These are phyloP conservation scores for Pythium coloratum DNA, from an alignment of 352 stramenopile genomes.

Conservation along the genomic window DNA sequence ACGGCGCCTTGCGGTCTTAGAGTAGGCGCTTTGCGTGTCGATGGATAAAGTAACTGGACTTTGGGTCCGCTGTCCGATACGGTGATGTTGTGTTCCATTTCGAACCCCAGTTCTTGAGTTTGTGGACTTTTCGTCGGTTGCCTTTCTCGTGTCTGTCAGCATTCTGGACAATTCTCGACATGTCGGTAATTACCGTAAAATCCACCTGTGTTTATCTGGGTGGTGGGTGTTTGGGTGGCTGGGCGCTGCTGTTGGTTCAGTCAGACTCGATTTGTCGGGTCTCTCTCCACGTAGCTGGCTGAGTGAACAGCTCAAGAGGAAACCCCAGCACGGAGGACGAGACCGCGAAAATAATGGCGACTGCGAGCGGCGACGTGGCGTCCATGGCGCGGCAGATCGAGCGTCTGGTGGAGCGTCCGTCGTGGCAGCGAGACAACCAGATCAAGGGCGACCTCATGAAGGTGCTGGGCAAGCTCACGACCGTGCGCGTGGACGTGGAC, in stretches of 20 bases:
- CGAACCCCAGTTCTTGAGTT: no score
- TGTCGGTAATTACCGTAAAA: neutral
- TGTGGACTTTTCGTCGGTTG: neutral
- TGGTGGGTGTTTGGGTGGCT: conserved; percentile 1
- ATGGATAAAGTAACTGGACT: no score
- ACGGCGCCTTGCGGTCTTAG: neutral
- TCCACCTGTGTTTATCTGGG: conserved; percentile 1
- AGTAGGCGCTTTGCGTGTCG: neutral
- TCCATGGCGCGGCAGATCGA: conserved; percentile 76
- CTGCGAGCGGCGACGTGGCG: conserved; percentile 47
- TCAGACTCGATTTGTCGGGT: neutral
- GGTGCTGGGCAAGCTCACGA: conserved; percentile 73
- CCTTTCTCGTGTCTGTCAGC: neutral
- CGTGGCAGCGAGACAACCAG: conserved; percentile 62
- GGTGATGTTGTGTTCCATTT: no score
- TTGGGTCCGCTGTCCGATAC: no score
- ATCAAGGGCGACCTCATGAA: conserved; percentile 64
- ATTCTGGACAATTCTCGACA: neutral
- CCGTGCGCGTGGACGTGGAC: conserved; percentile 72
- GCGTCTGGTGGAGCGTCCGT: conserved; percentile 53
- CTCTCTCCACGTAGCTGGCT: conserved; percentile 4
- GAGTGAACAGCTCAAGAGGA: neutral
- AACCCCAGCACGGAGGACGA: neutral
- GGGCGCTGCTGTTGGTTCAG: neutral
- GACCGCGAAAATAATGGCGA: conserved; percentile 26